A percentile compares a stretch with the other conserved stretches of the same genome.
These are phyloP conservation scores for Clonostachys solani DNA, from an alignment of 2,329 filamentous ascomycete species.

Conservation along the genomic window DNA sequence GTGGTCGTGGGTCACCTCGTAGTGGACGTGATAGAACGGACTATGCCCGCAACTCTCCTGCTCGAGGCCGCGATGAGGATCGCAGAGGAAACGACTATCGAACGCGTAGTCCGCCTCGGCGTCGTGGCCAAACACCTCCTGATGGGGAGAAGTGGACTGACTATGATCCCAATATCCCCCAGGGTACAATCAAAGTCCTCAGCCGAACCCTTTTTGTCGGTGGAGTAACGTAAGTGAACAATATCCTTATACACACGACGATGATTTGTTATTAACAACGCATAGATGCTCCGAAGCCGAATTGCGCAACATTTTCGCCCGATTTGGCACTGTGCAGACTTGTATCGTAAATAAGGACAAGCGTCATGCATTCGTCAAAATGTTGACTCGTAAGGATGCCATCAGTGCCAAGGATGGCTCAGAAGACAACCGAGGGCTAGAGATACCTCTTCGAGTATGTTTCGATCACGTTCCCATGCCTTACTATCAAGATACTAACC, in stretches of 20 bases:
- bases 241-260: not conserved
- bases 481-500: slow-evolving; percentile 8
- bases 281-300: slow-evolving; percentile 72
- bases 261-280: slow-evolving; percentile 5
- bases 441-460: slow-evolving; percentile 69
- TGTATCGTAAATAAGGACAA: slow-evolving; percentile 99
- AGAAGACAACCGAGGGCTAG: slow-evolving; percentile 71
- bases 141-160: slow-evolving; percentile 66
- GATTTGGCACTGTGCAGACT: slow-evolving; percentile 86
- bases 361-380: slow-evolving; percentile 97
- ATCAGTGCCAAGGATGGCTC: slow-evolving; percentile 81
- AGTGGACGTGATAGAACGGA: slow-evolving; percentile 63
- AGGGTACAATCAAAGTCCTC: slow-evolving; percentile 82
- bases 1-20: slow-evolving; percentile 60
- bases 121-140: slow-evolving; percentile 58
- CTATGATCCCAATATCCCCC: slow-evolving; percentile 69
- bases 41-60: slow-evolving; percentile 67
- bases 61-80: slow-evolving; percentile 53
- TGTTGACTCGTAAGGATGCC: slow-evolving; percentile 86
- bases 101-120: slow-evolving; percentile 76
- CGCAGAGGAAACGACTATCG: slow-evolving; percentile 68
- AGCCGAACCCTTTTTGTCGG: slow-evolving; percentile 96
- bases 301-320: slow-evolving; percentile 73
- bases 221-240: slow-evolving; percentile 72
- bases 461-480: not conserved